phyloP scores from a whole-genome alignment of 1,139 yeast species.

The Sugiyamaella japonica region DNA sequence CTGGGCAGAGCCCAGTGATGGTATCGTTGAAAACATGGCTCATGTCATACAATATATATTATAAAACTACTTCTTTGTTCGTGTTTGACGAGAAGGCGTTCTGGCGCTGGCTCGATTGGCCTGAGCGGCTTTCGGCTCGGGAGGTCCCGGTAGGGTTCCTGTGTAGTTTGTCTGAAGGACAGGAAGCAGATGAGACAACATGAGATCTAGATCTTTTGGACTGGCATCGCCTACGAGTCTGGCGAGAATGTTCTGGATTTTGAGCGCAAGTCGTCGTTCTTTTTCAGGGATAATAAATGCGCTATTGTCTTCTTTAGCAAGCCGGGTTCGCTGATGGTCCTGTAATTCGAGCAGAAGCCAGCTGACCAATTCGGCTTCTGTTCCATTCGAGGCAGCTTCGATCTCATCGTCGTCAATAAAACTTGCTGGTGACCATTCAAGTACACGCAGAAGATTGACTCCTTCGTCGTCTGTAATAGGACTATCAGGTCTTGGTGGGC shows the following conservation, averaged over 20 bases:
- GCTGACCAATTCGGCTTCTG: slow-evolving; percentile 58
- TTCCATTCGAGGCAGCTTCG: slow-evolving; percentile 48
- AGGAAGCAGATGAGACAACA: slow-evolving; percentile 50
- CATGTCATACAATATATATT: too few relatives aligned
- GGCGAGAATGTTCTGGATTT: slow-evolving; percentile 51
- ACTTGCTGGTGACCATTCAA: slow-evolving; percentile 57
- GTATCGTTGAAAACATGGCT: too few relatives aligned
- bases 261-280: slow-evolving; percentile 53
- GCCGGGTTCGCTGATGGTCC: slow-evolving; percentile 61
- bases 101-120: slow-evolving; percentile 21
- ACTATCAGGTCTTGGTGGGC: neutral
- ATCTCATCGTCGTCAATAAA: slow-evolving; percentile 55
- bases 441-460: slow-evolving; percentile 48
- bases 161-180: slow-evolving; percentile 70
- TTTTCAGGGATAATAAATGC: slow-evolving; percentile 43
- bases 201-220: slow-evolving; percentile 33
- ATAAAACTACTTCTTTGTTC: slow-evolving; percentile 4
- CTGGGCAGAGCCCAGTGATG: slow-evolving; percentile 4
- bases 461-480: slow-evolving; percentile 19
- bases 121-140: slow-evolving; percentile 37
- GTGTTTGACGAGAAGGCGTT: slow-evolving; percentile 17
- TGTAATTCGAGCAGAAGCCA: slow-evolving; percentile 58
- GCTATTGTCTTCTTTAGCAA: slow-evolving; percentile 39
- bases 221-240: slow-evolving; percentile 44
- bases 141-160: slow-evolving; percentile 69